Evolutionary conservation across 2,329 filamentous ascomycete genomes (phyloP).

Genomic region (Penicillium sp.): DNA sequence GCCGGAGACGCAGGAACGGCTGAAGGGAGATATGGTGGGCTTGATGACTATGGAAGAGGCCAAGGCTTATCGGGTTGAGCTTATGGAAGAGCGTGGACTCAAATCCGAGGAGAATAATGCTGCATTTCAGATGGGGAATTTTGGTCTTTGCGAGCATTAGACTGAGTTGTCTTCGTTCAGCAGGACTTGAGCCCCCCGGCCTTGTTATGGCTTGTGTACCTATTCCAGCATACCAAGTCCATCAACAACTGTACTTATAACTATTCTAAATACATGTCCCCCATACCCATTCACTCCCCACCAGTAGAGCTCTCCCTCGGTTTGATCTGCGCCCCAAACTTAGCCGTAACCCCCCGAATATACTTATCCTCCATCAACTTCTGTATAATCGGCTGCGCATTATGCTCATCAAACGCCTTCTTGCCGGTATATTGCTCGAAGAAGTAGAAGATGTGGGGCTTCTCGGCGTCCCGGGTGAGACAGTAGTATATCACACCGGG

Average conservation of each 20-base stretch:
- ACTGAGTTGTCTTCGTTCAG: neutral
- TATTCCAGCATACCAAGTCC: neutral
- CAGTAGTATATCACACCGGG: slow-evolving; percentile 14
- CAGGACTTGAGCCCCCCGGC: neutral
- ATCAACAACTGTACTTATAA: neutral
- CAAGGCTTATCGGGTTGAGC: slow-evolving; percentile 33
- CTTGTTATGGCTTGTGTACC: too few species aligned
- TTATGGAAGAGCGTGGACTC: slow-evolving; percentile 19
- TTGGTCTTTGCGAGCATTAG: slow-evolving; percentile 19
- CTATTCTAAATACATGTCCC: neutral
- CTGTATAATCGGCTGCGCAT: slow-evolving; percentile 15
- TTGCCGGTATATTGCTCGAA: slow-evolving; percentile 9
- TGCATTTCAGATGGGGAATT: slow-evolving; percentile 7
- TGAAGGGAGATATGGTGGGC: neutral
- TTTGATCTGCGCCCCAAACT: slow-evolving; percentile 8
- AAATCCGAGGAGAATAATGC: slow-evolving; percentile 2
- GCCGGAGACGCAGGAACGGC: neutral
- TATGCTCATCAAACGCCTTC: slow-evolving; percentile 12
- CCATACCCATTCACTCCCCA: neutral
- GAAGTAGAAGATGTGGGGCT: slow-evolving; percentile 11
- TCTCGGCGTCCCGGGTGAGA: slow-evolving; percentile 6
- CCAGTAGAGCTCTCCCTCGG: neutral
- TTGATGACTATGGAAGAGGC: slow-evolving; percentile 41
- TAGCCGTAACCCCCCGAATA: slow-evolving; percentile 11
- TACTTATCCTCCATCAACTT: slow-evolving; percentile 13